Conservation (phyloP, 2,329 filamentous ascomycete genomes). For the Alternaria burnsii region DNA sequence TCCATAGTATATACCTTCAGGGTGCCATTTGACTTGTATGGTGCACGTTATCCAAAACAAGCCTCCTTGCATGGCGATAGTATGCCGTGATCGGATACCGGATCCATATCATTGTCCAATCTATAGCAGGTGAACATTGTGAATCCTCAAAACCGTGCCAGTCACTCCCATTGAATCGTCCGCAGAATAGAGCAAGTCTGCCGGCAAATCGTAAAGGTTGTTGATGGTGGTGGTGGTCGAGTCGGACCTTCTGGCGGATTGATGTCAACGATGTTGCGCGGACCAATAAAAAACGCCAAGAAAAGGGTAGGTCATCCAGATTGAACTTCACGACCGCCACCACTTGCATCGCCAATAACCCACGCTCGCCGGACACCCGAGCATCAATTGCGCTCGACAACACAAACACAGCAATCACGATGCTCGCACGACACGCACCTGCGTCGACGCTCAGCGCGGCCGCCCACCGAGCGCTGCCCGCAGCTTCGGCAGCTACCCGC, state of each 20-base stretch:
- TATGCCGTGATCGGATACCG: background rate
- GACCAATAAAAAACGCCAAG: constrained; percentile 31
- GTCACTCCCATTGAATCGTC: background rate
- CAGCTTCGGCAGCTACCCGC: constrained; percentile 49
- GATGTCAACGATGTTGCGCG: constrained; percentile 32
- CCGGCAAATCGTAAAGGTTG: background rate
- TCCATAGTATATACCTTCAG: background rate
- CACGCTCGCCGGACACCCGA: constrained; percentile 37
- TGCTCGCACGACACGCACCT: constrained; percentile 54
- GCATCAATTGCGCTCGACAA: constrained; percentile 51
- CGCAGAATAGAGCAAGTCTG: background rate
- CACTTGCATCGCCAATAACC: constrained; percentile 35
- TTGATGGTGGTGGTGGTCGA: constrained; percentile 1
- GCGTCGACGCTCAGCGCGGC: constrained; percentile 52
- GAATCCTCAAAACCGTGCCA: background rate
- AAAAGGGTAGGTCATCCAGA: constrained; percentile 28
- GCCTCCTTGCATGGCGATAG: background rate
- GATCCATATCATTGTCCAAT: background rate
- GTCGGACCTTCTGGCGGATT: constrained; percentile 17
- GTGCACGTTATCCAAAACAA: background rate
- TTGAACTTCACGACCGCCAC: constrained; percentile 44
- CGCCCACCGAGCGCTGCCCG: constrained; percentile 54
- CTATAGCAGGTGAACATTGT: background rate
- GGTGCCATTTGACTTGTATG: background rate
- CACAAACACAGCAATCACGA: constrained; percentile 40